Evolutionary conservation across 805 yeast species (phyloP).

Genomic region (Ogataea saltuana): DNA sequence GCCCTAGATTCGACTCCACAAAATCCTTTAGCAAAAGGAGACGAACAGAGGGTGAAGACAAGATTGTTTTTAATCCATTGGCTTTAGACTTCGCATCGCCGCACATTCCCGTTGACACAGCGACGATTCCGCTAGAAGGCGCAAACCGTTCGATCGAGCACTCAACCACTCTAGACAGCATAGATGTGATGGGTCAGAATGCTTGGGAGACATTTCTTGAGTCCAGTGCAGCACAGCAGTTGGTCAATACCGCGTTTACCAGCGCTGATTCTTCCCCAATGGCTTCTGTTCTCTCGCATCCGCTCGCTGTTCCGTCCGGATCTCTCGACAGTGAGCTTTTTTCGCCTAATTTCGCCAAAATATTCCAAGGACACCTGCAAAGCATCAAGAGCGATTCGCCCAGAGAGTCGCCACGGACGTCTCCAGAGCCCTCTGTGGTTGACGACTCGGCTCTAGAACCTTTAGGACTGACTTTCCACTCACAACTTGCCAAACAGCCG

Average conservation of each 20-base stretch:
- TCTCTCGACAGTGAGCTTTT: constrained; percentile 18
- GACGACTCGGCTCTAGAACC: too few species aligned
- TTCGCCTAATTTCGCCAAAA: constrained; percentile 28
- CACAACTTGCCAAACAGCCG: too few species aligned
- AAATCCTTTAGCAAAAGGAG: too few species aligned
- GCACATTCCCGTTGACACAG: neutral
- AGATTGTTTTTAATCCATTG: constrained; percentile 33
- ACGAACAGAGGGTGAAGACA: neutral
- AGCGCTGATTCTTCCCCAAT: neutral
- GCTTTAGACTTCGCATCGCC: constrained; percentile 21
- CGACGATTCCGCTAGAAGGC: neutral
- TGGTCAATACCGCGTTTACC: too few species aligned
- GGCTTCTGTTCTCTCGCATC: neutral
- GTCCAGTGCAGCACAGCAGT: too few species aligned
- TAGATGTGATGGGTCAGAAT: constrained; percentile 2
- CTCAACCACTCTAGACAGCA: neutral
- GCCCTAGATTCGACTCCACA: too few species aligned
- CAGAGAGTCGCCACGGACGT: neutral
- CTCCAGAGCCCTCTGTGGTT: too few species aligned
- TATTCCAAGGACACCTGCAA: constrained; percentile 27
- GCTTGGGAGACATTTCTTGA: constrained; percentile 15
- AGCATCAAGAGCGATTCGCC: constrained; percentile 8
- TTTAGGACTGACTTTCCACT: too few species aligned
- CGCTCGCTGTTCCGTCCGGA: neutral
- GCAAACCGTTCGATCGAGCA: too few species aligned